A percentile compares a stretch with the other conserved stretches of the same genome.
Conservation (phyloP, 495 filamentous ascomycete species). For the Daldinia loculata region DNA sequence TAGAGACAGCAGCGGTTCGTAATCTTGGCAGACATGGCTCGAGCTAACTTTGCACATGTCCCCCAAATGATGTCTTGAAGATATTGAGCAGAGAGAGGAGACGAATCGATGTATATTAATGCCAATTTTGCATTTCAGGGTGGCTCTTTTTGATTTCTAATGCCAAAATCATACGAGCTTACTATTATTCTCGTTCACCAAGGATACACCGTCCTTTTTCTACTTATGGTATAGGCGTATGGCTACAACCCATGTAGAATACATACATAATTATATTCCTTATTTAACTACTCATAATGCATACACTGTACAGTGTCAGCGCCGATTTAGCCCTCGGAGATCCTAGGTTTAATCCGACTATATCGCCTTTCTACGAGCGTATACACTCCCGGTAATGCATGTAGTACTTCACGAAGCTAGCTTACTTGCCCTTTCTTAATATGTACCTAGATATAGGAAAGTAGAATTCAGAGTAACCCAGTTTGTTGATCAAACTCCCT, state of each 20-base stretch:
- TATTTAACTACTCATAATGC: neutral
- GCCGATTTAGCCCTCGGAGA: no score
- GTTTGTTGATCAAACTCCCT: no score
- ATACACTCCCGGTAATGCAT: no score
- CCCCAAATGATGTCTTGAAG: neutral
- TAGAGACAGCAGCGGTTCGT: constrained; percentile 51
- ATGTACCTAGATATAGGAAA: no score
- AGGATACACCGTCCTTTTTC: neutral
- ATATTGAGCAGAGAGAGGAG: neutral
- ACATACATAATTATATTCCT: neutral
- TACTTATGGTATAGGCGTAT: neutral
- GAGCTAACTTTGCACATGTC: neutral
- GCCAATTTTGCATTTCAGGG: constrained; percentile 7
- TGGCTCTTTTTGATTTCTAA: neutral
- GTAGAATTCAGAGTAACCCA: no score
- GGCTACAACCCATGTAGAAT: neutral
- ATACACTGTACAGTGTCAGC: neutral
- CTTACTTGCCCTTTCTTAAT: no score
- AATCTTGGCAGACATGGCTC: neutral
- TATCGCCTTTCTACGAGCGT: no score
- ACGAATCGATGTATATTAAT: constrained; percentile 8
- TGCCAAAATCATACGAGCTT: neutral
- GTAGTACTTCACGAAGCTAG: no score
- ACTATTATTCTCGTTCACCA: neutral
- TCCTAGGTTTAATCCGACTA: no score